These are phyloP conservation scores for Cocos nucifera DNA, from an alignment of 176 grass and related monocot genomes.

Conservation along the genomic window DNA sequence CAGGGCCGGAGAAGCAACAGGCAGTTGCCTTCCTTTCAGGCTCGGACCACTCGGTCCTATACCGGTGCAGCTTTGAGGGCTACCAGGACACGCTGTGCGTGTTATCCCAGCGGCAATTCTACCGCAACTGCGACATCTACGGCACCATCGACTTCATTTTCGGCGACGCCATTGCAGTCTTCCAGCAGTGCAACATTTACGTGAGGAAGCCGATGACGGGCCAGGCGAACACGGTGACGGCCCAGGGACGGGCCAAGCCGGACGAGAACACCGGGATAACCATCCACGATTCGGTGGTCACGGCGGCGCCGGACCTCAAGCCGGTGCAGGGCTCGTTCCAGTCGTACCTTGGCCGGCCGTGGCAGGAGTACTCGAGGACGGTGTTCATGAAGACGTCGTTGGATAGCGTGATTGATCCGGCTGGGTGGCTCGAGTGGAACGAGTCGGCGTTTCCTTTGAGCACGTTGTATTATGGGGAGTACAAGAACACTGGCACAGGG, in stretches of 20 bases:
- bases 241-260: not conserved
- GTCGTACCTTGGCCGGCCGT: not conserved
- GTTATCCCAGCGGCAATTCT: conserved; percentile 6
- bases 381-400: not conserved
- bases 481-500: not conserved
- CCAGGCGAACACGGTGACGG: conserved; percentile 5
- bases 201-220: conserved; percentile 5
- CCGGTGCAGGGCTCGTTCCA: conserved; percentile 1
- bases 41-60: not conserved
- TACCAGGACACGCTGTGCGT: conserved; percentile 3
- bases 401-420: not conserved
- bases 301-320: not conserved
- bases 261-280: conserved; percentile 11
- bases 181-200: conserved; percentile 9
- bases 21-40: not conserved
- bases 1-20: not conserved
- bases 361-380: too few relatives aligned
- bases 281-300: not conserved
- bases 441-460: not conserved
- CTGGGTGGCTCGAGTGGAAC: conserved; percentile 7
- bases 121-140: conserved; percentile 9
- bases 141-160: conserved; percentile 15
- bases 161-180: not conserved
- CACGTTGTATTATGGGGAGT: conserved; percentile 9
- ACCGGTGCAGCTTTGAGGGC: too few relatives aligned